phyloP scores from a whole-genome alignment of 1,284 basidiomycete species.

The Ganoderma leucocontextum region DNA sequence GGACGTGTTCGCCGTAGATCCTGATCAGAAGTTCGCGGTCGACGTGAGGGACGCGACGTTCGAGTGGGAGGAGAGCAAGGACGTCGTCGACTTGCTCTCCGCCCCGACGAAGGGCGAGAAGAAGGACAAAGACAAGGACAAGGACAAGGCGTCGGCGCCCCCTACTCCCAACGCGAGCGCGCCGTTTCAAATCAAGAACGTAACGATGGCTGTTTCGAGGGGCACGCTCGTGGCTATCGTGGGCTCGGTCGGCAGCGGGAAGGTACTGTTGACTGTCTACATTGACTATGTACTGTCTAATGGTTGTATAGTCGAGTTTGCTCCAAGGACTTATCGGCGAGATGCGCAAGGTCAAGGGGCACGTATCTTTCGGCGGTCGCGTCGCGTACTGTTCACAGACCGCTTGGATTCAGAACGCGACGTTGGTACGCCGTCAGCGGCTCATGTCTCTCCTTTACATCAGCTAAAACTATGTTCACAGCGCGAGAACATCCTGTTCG shows the following conservation, averaged over 20 bases:
- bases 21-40: slow-evolving; percentile 57
- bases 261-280: slow-evolving; percentile 20
- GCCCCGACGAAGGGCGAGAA: slow-evolving; percentile 32
- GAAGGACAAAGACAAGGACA: slow-evolving; percentile 35
- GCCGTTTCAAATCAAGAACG: slow-evolving; percentile 60
- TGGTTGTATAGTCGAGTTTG: slow-evolving; percentile 64
- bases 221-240: slow-evolving; percentile 73
- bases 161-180: slow-evolving; percentile 17
- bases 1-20: slow-evolving; percentile 53
- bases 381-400: slow-evolving; percentile 87
- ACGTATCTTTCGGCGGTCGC: slow-evolving; percentile 69
- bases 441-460: not conserved
- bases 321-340: slow-evolving; percentile 79
- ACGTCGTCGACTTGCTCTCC: slow-evolving; percentile 25
- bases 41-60: slow-evolving; percentile 65
- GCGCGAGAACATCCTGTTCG: slow-evolving; percentile 77
- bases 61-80: slow-evolving; percentile 62
- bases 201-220: slow-evolving; percentile 63
- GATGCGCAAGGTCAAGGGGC: slow-evolving; percentile 66
- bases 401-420: slow-evolving; percentile 91
- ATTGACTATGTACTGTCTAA: not conserved
- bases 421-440: slow-evolving; percentile 56
- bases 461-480: slow-evolving; percentile 7
- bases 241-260: slow-evolving; percentile 61
- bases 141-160: slow-evolving; percentile 27